Evolutionary conservation across 2,329 filamentous ascomycete species (phyloP), one percentile per base, ranked within the genome.

Genomic region (Pestalotiopsis sp.): DNA sequence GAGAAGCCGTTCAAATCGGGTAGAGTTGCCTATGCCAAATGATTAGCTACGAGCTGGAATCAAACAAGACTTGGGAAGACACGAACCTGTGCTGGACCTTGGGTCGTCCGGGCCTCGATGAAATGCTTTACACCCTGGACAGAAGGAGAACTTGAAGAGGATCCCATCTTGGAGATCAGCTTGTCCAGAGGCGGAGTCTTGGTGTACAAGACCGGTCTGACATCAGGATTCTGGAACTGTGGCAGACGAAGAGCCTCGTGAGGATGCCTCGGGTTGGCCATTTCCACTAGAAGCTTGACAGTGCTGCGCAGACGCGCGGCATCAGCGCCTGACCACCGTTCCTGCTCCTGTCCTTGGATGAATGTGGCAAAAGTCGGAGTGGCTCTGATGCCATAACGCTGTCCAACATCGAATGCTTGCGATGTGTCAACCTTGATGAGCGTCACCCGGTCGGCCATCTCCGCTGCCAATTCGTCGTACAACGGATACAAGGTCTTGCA

Each of bases 321-420:
- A 74, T 94, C 91, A 0, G 92, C 93, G 1, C 94, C 94, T 63
- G 85, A 87, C 94, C 94, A 98, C 71, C 91, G 87, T 70, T 94
- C 91, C 62, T 93, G 87, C 75, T 95, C 88, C 68, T 90, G 81
- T 1, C 94, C 94, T 65, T 86, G 90, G 9, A 95, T 80, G 75
- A 94, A 97, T 0, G 94, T 95, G 75, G 96, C 88, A 75, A 98
- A 97, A 0, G 94, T 97, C 0, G 95, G 95, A 0, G 94, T 97
- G 3, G 91, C 91, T 2, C 88, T 85, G 64, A 98, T 86, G 1
- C 84, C 81, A 76, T 92, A 97, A 68, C 85, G 86, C 56, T 83
- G 83, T 26, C 85, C 89, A 61, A 93, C 88, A 69, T 88, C 88
- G 67, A 85, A 86, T 2, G 91, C 89, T 13, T 85, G 81, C 17